Base-by-base conservation (phyloP, 2,329 filamentous ascomycete genomes). In the Fonsecaea monophora region DNA sequence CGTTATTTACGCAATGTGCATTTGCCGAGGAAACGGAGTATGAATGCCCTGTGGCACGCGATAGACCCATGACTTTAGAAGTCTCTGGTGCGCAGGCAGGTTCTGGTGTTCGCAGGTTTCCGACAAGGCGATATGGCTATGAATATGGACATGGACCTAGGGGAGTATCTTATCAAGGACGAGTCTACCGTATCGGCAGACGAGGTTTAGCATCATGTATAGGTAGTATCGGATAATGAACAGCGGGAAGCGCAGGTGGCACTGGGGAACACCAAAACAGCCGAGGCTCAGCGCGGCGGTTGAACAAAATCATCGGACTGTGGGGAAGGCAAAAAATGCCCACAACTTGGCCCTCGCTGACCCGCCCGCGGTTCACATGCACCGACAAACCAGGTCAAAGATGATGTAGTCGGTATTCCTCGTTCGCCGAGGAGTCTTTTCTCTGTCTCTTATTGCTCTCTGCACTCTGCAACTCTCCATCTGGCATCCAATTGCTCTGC, bases 341-440 rank as follows among this genome's bases (percentile, higher is more conserved):
- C 25, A 25, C 45, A 40, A 34, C 32, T 21, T 42, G 32, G 30
- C 37, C 40, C 37, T 6, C 58, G 58, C 58, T 48, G 42, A 50
- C 18, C 45, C 58, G 58, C 42, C 45, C 34, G n/a, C 32, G 21
- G 59, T 61, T 61, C 59, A 61, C 59, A 61, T 61, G 59, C 57
- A 45, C 57, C 57, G 57, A 60, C 8, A 48, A 50, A 34, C 32
- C 35, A 7, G n/a, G 30, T 34, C 5, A 12, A 40, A 54, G 59
- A 61, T 54, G 59, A 61, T 61, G 59, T 61, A 45, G 59, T 48
- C 18, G 25, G 59, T 61, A 61, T 35, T 40, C 48, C 59, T 62
- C 60, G 48, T 54, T 61, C 59, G 59, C 59, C 59, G 59, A 61
- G 60, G 60, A 48, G 21, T 62, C 53, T 53, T 56, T 15, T 62